Percentiles rank a stretch among this genome's conserved stretches.
phyloP scores from a whole-genome alignment of 2,329 filamentous ascomycete species.

The Cladosporium sp. region DNA sequence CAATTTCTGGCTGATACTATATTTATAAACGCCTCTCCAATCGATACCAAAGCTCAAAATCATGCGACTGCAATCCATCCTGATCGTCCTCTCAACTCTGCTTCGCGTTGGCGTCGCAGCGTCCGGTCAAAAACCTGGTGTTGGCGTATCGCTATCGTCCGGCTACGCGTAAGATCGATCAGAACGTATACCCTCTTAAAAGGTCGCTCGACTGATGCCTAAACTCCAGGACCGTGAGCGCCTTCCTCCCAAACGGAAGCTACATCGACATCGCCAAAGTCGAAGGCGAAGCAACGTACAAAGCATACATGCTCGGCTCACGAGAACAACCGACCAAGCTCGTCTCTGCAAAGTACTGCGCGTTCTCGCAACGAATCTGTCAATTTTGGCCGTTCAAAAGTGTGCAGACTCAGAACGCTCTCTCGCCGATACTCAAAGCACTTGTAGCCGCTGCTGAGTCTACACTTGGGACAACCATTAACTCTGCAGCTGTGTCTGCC shows the following conservation, averaged over 20 bases:
- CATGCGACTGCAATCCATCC: background rate
- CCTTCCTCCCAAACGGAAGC: slow-evolving; percentile 6
- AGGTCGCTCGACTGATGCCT: background rate
- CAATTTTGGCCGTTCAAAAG: background rate
- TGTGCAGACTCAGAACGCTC: background rate
- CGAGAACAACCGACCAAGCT: background rate
- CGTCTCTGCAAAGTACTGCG: background rate
- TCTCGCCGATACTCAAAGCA: background rate
- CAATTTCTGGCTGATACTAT: background rate
- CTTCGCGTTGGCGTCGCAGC: background rate
- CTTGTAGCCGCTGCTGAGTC: background rate
- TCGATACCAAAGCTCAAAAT: background rate
- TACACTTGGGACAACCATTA: background rate
- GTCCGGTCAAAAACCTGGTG: background rate
- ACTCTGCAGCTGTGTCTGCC: background rate
- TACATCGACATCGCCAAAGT: slow-evolving; percentile 16
- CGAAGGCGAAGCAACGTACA: background rate
- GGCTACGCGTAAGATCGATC: background rate
- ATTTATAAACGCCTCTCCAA: background rate
- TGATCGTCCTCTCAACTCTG: background rate
- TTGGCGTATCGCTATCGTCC: background rate
- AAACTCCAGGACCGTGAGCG: background rate
- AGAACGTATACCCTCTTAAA: too few species aligned
- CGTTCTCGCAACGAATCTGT: background rate
- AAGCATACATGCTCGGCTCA: slow-evolving; percentile 8